Base-by-base conservation (phyloP, 768 basidiomycete genomes). In the Russula compacta region DNA sequence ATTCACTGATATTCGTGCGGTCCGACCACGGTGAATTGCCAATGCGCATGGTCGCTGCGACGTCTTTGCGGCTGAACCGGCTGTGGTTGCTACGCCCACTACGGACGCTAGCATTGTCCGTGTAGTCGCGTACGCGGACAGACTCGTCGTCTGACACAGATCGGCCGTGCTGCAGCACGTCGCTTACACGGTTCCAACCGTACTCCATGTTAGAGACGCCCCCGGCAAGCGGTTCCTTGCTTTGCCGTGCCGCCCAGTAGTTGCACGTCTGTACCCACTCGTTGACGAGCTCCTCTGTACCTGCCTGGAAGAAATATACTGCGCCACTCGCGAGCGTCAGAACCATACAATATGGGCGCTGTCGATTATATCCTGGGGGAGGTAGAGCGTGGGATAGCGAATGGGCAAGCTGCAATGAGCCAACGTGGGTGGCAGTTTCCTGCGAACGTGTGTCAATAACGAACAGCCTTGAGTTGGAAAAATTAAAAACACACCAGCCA, bases 171-270 rank as follows among this genome's bases (percentile, higher is more conserved):
- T 76, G 71, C 43, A 77, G 67, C 3, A 78, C 69, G 61, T 87
- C 87, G 29, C 77, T 67, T 8, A 92, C 80, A 19, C 91, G 81
- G 71, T 84, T 95, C 97, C 97, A 99, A 9, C 97, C 97, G 70
- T 98, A 97, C 72, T 99, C 97, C 90, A 98, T 95, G 75, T 98
- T 99, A 52, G 92, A 94, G 8, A 99, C 95, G 24, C 97, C 97
- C 5, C 97, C 97, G 2, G 89, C 81, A 3, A 99, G 80, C 1
- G 97, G 97, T 70, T 98, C 95, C 68, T 95, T 94, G 73, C 91
- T 93, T 58, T 85, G 90, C 48, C 97, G 80, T 2, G 95, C 97
- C 0, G 97, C 92, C 97, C 97, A 98, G 71, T 99, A 99, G 76
- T 98, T 99, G 81, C 95, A 98, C 0, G 97, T 97, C 43, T 90